Evolutionary conservation across 768 basidiomycete species (phyloP).

Genomic region (Nidularia pulvinata): DNA sequence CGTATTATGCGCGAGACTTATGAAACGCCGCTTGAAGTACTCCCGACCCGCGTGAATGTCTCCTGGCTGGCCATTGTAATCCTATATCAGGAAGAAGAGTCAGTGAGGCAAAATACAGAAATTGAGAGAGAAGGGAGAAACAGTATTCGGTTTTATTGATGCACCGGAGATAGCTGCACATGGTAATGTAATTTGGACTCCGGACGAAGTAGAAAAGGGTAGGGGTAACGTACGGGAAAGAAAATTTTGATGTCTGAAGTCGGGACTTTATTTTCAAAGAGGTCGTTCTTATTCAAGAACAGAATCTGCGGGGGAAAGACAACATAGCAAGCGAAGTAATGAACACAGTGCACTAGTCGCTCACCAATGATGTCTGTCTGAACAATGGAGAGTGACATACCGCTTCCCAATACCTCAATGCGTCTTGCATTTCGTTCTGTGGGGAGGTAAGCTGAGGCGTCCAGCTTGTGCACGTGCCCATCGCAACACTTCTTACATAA

Average conservation of each 20-base stretch:
- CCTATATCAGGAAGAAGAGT: slow-evolving; percentile 39
- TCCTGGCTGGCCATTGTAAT: slow-evolving; percentile 79
- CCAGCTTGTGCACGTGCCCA: not conserved
- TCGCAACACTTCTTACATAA: not conserved
- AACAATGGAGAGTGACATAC: slow-evolving; percentile 99
- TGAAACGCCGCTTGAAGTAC: slow-evolving; percentile 90
- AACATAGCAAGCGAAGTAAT: no score
- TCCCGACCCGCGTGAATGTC: slow-evolving; percentile 79
- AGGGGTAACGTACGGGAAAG: slow-evolving; percentile 65
- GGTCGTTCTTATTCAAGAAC: slow-evolving; percentile 94
- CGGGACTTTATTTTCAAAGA: slow-evolving; percentile 84
- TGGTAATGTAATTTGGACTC: not conserved
- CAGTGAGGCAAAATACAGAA: not conserved
- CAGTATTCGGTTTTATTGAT: not conserved
- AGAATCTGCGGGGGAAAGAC: slow-evolving; percentile 58
- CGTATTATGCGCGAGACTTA: slow-evolving; percentile 79
- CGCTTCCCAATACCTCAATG: slow-evolving; percentile 98
- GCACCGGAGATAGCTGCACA: not conserved
- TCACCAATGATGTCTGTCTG: slow-evolving; percentile 87
- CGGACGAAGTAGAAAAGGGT: no score
- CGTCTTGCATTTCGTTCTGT: slow-evolving; percentile 98
- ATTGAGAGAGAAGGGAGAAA: not conserved
- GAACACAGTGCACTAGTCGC: slow-evolving; percentile 15
- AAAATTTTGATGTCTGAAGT: slow-evolving; percentile 85
- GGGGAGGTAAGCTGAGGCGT: not conserved